Conservation (phyloP, 768 basidiomycete species). For the Trametes maxima region DNA sequence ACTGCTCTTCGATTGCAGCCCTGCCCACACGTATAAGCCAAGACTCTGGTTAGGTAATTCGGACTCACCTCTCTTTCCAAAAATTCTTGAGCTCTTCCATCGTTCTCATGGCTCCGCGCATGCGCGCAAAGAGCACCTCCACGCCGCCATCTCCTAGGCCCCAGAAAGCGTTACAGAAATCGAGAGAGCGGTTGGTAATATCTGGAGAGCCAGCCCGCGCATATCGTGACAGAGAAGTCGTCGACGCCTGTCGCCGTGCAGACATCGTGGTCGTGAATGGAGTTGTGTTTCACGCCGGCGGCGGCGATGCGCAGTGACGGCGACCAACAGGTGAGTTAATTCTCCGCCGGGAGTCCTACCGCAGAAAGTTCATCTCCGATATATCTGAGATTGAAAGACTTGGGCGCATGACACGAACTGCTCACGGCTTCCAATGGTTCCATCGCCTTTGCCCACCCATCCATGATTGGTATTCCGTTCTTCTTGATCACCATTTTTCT, state of each 20-base stretch:
- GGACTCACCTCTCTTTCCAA: constrained; percentile 90
- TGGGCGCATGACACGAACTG: not conserved
- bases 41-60: not conserved
- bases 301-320: constrained; percentile 10
- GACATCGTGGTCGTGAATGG: constrained; percentile 48
- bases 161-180: constrained; percentile 99
- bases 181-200: constrained; percentile 53
- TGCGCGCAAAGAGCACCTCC: constrained; percentile 86
- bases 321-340: not conserved
- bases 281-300: not conserved
- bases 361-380: not conserved
- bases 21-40: constrained; percentile 42
- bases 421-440: too few relatives aligned
- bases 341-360: not conserved
- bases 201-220: constrained; percentile 60
- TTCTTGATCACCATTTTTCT: not conserved
- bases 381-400: not conserved
- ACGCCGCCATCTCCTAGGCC: constrained; percentile 83
- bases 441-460: not conserved
- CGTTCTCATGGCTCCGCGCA: constrained; percentile 83
- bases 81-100: constrained; percentile 86
- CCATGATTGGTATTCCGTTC: not conserved
- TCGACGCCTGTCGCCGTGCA: constrained; percentile 78
- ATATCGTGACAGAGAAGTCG: constrained; percentile 76
- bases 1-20: constrained; percentile 91